Conservation (phyloP, 1,284 basidiomycete species). For the Calocybe gambosa region DNA sequence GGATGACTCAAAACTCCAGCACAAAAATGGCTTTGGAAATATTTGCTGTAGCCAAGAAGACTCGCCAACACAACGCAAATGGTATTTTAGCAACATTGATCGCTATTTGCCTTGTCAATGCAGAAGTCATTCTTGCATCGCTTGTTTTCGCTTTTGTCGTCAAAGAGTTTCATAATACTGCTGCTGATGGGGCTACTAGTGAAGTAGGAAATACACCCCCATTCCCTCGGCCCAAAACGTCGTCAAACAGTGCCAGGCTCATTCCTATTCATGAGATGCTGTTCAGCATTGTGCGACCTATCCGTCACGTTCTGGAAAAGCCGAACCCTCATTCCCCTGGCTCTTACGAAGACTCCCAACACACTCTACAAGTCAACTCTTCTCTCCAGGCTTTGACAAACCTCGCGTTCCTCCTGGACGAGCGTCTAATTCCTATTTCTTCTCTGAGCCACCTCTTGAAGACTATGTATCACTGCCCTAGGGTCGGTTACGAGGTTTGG, state of each 20-base stretch:
- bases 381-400: conserved; percentile 57
- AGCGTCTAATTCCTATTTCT: conserved; percentile 38
- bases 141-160: conserved; percentile 61
- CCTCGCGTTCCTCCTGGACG: conserved; percentile 46
- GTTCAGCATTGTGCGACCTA: conserved; percentile 15
- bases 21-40: conserved; percentile 49
- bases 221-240: background rate
- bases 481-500: conserved; percentile 39
- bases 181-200: conserved; percentile 13
- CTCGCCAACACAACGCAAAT: conserved; percentile 47
- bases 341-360: background rate
- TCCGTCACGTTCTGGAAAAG: conserved; percentile 15
- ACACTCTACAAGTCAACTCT: conserved; percentile 2
- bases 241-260: background rate
- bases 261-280: conserved; percentile 14
- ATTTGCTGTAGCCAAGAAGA: conserved; percentile 45
- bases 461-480: conserved; percentile 45
- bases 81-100: conserved; percentile 58
- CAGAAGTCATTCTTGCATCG: conserved; percentile 67
- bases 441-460: conserved; percentile 41
- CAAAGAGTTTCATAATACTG: conserved; percentile 50
- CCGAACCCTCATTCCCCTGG: background rate
- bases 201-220: background rate
- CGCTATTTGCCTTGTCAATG: conserved; percentile 61
- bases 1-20: conserved; percentile 23